A percentile compares a stretch with the other conserved stretches of the same genome.
These are phyloP conservation scores for Colletotrichum viniferum DNA, from an alignment of 2,329 filamentous ascomycete species.

Conservation along the genomic window DNA sequence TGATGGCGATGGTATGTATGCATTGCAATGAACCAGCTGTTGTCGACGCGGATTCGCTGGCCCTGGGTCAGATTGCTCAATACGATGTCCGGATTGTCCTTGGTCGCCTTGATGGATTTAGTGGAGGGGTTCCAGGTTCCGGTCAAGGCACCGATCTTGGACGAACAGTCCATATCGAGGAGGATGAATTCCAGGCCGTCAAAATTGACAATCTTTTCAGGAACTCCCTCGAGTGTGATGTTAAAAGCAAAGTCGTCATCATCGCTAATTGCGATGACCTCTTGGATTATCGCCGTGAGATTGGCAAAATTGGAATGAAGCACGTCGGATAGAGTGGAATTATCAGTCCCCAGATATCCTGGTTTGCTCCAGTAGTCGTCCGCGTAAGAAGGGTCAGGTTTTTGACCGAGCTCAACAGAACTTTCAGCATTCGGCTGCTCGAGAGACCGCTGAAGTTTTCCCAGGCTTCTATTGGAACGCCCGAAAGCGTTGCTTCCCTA, in stretches of 20 bases:
- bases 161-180: background rate
- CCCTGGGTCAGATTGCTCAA: background rate
- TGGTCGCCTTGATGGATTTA: background rate
- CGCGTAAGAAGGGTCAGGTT: constrained; percentile 16
- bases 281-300: background rate
- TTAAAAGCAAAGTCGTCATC: background rate
- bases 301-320: background rate
- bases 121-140: background rate
- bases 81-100: background rate
- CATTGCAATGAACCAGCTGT: constrained; percentile 13
- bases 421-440: background rate
- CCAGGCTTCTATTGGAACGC: background rate
- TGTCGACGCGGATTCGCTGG: background rate
- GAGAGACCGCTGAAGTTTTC: constrained; percentile 8
- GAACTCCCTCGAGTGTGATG: background rate
- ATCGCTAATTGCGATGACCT: background rate
- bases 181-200: background rate
- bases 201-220: accelerated
- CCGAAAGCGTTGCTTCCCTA: background rate
- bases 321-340: background rate
- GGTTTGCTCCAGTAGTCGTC: constrained; percentile 24
- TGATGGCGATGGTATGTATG: constrained; percentile 17
- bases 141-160: background rate
- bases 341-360: constrained; percentile 19
- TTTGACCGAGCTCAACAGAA: background rate